A percentile compares a stretch with the other conserved stretches of the same genome.
Evolutionary conservation across 352 stramenopile genomes (phyloP).

Genomic region (Achlya hypogyna): DNA sequence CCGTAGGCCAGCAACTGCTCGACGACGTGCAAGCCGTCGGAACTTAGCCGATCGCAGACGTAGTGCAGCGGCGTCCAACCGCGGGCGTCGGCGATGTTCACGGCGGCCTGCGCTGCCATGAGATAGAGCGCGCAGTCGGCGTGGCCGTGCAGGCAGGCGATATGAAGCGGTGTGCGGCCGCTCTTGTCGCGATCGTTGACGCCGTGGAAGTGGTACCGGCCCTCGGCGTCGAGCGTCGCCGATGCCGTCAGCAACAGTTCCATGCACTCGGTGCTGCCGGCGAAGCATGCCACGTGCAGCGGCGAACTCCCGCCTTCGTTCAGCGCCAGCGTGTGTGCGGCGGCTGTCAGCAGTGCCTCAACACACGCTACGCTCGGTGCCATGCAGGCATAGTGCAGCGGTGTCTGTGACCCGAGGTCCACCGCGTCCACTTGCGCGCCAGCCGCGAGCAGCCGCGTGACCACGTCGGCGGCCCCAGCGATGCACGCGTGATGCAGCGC

Average conservation of each 20-base stretch:
- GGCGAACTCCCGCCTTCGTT: conserved; percentile 44
- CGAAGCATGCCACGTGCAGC: conserved; percentile 40
- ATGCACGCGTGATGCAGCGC: conserved; percentile 47
- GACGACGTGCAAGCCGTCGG: conserved; percentile 33
- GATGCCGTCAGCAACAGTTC: conserved; percentile 49
- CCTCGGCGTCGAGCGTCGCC: conserved; percentile 30
- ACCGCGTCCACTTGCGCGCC: conserved; percentile 27
- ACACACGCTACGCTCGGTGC: conserved; percentile 25
- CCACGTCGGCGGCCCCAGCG: conserved; percentile 33
- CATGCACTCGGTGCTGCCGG: conserved; percentile 40
- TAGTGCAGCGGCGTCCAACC: conserved; percentile 34
- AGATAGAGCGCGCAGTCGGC: conserved; percentile 50
- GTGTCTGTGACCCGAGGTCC: conserved; percentile 40
- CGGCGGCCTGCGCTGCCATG: conserved; percentile 43
- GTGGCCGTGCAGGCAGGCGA: conserved; percentile 31
- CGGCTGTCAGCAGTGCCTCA: conserved; percentile 22
- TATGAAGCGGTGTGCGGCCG: conserved; percentile 45
- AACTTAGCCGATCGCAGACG: conserved; percentile 33
- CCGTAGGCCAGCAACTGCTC: conserved; percentile 38
- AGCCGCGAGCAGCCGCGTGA: conserved; percentile 35
- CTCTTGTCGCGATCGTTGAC: conserved; percentile 40
- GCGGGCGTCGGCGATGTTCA: conserved; percentile 27
- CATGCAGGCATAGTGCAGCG: conserved; percentile 51
- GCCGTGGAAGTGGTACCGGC: conserved; percentile 44
- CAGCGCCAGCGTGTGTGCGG: conserved; percentile 21